Evolutionary conservation across 345 rosid species (phyloP), one percentile per base, ranked within the genome.

Genomic region (Balakata baccata): DNA sequence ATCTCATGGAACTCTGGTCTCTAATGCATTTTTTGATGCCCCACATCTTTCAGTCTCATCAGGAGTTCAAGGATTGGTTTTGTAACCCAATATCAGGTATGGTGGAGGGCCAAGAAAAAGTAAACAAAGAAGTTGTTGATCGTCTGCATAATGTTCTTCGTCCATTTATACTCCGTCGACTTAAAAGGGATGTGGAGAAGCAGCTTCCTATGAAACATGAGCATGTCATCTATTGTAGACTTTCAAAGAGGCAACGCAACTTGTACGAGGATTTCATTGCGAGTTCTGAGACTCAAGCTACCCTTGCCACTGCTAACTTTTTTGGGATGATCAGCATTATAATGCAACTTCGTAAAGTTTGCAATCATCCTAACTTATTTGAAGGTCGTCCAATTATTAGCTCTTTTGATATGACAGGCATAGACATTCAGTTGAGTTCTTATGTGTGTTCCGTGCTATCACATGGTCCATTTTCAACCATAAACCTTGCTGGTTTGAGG

Each of bases 11-110:
- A 79, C 83, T 96, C 70, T 96, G 99, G 99, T 96, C 99, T 65
- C 81, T 96, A 20, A 96, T 93, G 99, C 99, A 96, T 89, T 96
- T 96, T 81, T 84, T 96, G 84, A 96, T 96, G 99, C 99, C 99
- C 47, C 99, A 96, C 72, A 59, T 96, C 52, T 96, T 96, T 84
- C 99, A 96, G 83, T 96, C 99, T 79, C 99, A 96, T 85, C 99
- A 96, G 82, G 99, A 96, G 85, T 96, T 96, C 79, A 96, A 90
- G 87, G 99, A 96, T 77, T 96, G 99, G 99, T 96, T 96, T 77
- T 78, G 97, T 76, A 96, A 92, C 84, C 99, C 99, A 20, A 96
- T 96, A 85, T 84, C 99, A 34, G 99, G 99, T 71, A 96, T 96
- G 99, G 98, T 96, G 46, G 99, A 96, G 78, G 99, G 99, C 62